Evolutionary conservation across 1,284 basidiomycete genomes (phyloP).

Genomic region (Mycena citricolor): DNA sequence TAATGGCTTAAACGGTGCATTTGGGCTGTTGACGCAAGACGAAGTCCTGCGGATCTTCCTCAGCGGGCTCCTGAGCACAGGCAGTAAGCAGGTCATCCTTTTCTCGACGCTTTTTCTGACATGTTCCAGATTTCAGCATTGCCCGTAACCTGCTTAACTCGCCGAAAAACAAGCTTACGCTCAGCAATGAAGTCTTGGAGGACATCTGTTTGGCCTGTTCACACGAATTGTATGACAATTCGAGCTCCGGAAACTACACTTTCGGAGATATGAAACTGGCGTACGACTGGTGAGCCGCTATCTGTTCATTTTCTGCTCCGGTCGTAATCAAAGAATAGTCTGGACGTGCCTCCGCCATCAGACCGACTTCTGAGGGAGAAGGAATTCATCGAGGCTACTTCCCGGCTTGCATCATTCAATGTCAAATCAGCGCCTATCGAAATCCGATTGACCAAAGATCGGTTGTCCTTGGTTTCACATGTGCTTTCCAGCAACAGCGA

Average conservation of each 20-base stretch:
- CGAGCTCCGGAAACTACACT: slow-evolving; percentile 87
- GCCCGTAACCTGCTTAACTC: slow-evolving; percentile 65
- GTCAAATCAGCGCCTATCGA: slow-evolving; percentile 84
- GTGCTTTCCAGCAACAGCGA: slow-evolving; percentile 81
- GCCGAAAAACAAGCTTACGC: slow-evolving; percentile 48
- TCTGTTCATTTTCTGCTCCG: slow-evolving; percentile 7
- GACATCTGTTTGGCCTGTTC: slow-evolving; percentile 79
- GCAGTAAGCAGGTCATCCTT: slow-evolving; percentile 65
- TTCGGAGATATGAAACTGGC: slow-evolving; percentile 93
- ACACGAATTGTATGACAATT: slow-evolving; percentile 91
- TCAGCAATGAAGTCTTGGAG: slow-evolving; percentile 61
- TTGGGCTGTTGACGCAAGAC: slow-evolving; percentile 69
- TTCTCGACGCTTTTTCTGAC: slow-evolving; percentile 13
- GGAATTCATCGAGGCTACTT: slow-evolving; percentile 94
- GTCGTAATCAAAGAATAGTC: slow-evolving; percentile 42
- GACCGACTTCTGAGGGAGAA: slow-evolving; percentile 68
- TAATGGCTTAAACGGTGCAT: slow-evolving; percentile 65
- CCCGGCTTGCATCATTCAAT: slow-evolving; percentile 81
- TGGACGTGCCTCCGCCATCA: slow-evolving; percentile 70
- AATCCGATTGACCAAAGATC: slow-evolving; percentile 85
- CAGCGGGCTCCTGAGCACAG: slow-evolving; percentile 78
- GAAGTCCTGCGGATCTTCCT: slow-evolving; percentile 83
- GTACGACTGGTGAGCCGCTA: slow-evolving; percentile 94
- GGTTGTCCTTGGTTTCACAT: slow-evolving; percentile 77
- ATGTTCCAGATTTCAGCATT: slow-evolving; percentile 75